Evolutionary conservation across 306 rosid genomes (phyloP), one percentile per base, ranked within the genome.

Genomic region (Sindora glabra): DNA sequence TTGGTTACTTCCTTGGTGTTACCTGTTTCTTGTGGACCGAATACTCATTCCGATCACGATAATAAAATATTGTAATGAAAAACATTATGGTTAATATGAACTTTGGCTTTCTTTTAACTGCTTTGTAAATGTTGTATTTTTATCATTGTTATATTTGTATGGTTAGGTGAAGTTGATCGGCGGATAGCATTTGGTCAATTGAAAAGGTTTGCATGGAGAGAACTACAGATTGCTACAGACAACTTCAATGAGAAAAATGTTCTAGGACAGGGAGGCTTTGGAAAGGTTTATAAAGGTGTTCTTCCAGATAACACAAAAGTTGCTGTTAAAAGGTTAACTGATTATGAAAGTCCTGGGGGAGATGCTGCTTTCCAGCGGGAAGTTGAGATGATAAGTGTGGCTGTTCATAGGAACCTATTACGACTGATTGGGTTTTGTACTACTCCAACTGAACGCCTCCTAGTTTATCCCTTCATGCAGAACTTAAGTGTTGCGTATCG

Each of bases 301-400:
- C 86, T 94, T 38, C 64, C 81, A 58, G 97, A 94, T 78, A 73
- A 65, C 72, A 86, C 90, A 48, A 89, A 89, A 79, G 80, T 94
- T 78, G 99, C 99, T 21, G 99, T 94, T 48, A 94, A 94, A 77
- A 83, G 97, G 58, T 75, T 94, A 52, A 89, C 94, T 37, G 99
- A 94, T 68, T 84, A 71, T 72, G 97, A 89, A 73, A 89, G 99
- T 64, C 99, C 99, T 0, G 99, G 95, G 53, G 97, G 99, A 22
- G 99, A 94, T 67, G 86, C 90, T 52, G 95, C 99, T 67, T 94
- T 94, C 77, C 95, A 82, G 76, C 89, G 97, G 27, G 99, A 94
- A 81, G 99, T 94, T 61, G 99, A 94, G 86, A 94, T 89, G 99
- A 94, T 94, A 57, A 94, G 99, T 50, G 95, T 94, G 57, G 99